These are phyloP conservation scores for Aspergillus pseudoglaucus DNA, from an alignment of 2,329 filamentous ascomycete genomes.

Conservation along the genomic window DNA sequence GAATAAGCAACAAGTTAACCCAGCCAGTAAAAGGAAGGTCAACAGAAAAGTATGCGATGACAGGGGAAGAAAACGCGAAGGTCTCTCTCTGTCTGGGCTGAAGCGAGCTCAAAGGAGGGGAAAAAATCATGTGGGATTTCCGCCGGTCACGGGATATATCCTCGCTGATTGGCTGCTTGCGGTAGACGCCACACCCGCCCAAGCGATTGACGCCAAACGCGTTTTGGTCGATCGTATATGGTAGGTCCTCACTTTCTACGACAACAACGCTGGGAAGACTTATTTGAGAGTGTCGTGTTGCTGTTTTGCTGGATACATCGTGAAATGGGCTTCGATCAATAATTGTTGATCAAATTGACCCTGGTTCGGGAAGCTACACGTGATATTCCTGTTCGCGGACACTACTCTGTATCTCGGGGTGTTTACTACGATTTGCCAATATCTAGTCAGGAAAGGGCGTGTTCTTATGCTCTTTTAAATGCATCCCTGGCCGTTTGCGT, in stretches of 20 bases:
- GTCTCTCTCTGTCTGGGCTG: slow-evolving; percentile 10
- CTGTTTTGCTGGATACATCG: background rate
- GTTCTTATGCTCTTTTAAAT: background rate
- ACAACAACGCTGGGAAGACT: background rate
- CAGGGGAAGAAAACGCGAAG: slow-evolving; percentile 10
- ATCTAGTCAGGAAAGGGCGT: background rate
- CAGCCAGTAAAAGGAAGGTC: background rate
- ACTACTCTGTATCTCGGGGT: background rate
- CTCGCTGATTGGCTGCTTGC: slow-evolving; percentile 16
- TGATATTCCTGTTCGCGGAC: background rate
- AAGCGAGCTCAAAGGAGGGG: slow-evolving; percentile 15
- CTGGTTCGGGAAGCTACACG: background rate
- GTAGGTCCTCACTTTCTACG: background rate
- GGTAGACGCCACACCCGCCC: slow-evolving; percentile 19
- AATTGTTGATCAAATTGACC: background rate
- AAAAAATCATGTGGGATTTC: slow-evolving; percentile 18
- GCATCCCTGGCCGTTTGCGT: background rate
- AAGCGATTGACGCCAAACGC: slow-evolving; percentile 19
- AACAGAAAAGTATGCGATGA: slow-evolving; percentile 2
- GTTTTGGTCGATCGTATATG: background rate
- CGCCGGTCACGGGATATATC: background rate
- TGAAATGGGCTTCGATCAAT: background rate
- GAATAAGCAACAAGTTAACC: slow-evolving; percentile 9
- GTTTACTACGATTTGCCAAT: no score
- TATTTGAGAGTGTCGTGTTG: background rate